Base-by-base conservation (phyloP, 2,329 filamentous ascomycete species). In the Botrytis galanthina region DNA sequence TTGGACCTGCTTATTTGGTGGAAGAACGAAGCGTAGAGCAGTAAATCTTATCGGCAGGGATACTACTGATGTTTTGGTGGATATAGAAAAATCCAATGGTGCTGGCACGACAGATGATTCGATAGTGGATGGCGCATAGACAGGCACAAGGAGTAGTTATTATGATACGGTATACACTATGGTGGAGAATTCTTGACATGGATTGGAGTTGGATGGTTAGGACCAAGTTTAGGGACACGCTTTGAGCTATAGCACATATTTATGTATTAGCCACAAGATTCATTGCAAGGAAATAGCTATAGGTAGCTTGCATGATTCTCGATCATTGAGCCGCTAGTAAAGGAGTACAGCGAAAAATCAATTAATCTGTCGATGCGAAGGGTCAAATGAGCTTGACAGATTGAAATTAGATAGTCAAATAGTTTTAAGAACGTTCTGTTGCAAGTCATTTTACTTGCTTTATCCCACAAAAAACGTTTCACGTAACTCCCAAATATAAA, bases 1-100 rank as follows among this genome's bases (percentile, higher is more conserved):
- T 61, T 98, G 95, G 95, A 89, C 90, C 75, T 98, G 95, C 82
- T 83, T 98, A 1, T 98, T 98, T 85, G 92, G 93, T 54, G 76
- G 76, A n/a, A 75, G 70, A 60, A 68, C 67, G 32, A 70, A 63
- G 22, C 66, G 59, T 20, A 29, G 44, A n/a, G 37, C 46, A 22
- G 35, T 46, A 22, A 42, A 73, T 70, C 44, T 71, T 12, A 54
- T 12, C 57, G 32, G 9, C 5, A 35, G 35, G 42, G 32, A 10
- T 44, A 8, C 39, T 9, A 46, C 20, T n/a, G 46, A 73, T 29
- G 42, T 35, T 51, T 14, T 29, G 32, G n/a, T 32, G 12, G 35
- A 46, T 3, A 26, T 29, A 20, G 35, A 10, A 46, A 32, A 63
- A 44, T 35, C 35, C 20, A 35, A 20, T 68, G 66, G 18, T 6